Percentiles rank a stretch among this genome's conserved stretches.
These are phyloP conservation scores for Lepiota brunneoincarnata DNA, from an alignment of 768 basidiomycete genomes.

Conservation along the genomic window DNA sequence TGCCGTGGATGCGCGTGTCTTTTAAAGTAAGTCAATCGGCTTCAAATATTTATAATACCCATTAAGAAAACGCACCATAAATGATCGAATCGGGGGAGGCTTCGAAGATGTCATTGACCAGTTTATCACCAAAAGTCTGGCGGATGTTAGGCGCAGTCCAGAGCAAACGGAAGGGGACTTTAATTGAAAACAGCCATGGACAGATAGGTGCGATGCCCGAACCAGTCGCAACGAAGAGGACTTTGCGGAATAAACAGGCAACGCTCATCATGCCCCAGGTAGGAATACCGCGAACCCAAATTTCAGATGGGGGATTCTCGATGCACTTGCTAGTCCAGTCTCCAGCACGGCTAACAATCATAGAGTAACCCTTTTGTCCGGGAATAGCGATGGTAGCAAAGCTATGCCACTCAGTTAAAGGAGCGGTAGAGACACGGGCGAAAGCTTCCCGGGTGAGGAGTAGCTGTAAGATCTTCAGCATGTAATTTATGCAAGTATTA, in stretches of 20 bases:
- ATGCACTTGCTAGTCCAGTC: slow-evolving; percentile 55
- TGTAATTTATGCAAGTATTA: slow-evolving; percentile 22
- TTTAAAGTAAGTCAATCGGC: background rate
- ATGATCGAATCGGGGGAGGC: slow-evolving; percentile 38
- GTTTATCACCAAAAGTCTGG: slow-evolving; percentile 37
- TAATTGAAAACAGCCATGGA: slow-evolving; percentile 32
- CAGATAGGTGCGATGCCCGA: slow-evolving; percentile 49
- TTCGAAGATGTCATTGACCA: slow-evolving; percentile 36
- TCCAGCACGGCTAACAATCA: slow-evolving; percentile 53
- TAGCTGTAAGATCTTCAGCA: slow-evolving; percentile 3
- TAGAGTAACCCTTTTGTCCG: slow-evolving; percentile 42
- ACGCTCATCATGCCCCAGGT: slow-evolving; percentile 49
- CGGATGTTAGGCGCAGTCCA: slow-evolving; percentile 41
- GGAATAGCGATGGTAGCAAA: slow-evolving; percentile 42
- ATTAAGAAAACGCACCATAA: slow-evolving; percentile 18
- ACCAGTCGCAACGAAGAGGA: slow-evolving; percentile 54
- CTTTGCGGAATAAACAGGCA: slow-evolving; percentile 45
- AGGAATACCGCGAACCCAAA: slow-evolving; percentile 56
- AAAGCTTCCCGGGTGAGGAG: slow-evolving; percentile 15
- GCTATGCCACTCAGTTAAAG: slow-evolving; percentile 49
- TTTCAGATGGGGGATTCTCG: slow-evolving; percentile 42
- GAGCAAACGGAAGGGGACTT: slow-evolving; percentile 34
- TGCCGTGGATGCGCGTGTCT: slow-evolving; percentile 36
- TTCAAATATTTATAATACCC: background rate
- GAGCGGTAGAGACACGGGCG: slow-evolving; percentile 28